Percentiles rank a stretch among this genome's conserved stretches.
Evolutionary conservation across 495 filamentous ascomycete genomes (phyloP).

Genomic region (Cercophora samala): DNA sequence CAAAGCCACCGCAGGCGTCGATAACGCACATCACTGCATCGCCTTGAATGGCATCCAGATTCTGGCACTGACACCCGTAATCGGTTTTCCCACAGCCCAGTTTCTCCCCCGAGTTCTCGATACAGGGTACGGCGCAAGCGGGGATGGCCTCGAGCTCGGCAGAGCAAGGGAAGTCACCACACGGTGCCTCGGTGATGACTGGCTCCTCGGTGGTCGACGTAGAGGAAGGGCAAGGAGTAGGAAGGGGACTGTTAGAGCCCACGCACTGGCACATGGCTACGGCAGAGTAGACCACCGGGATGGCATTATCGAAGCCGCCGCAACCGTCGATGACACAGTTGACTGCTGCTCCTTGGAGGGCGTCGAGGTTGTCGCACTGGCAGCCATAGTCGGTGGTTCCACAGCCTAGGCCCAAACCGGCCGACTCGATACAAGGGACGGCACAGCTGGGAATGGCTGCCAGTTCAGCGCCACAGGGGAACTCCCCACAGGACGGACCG

Average conservation of each 20-base stretch:
- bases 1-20: not conserved
- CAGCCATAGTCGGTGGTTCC: conserved; percentile 2
- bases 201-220: not conserved
- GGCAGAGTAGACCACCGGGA: not conserved
- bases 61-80: not conserved
- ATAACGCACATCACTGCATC: not conserved
- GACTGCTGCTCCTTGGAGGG: not conserved
- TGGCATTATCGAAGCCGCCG: not conserved
- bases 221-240: not conserved
- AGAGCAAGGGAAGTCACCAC: not conserved
- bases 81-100: not conserved
- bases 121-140: not conserved
- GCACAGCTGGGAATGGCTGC: conserved; percentile 11
- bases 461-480: conserved; percentile 1
- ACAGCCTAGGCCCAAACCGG: conserved; percentile 7
- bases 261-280: not conserved
- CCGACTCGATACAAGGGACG: conserved; percentile 8
- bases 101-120: not conserved
- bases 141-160: not conserved
- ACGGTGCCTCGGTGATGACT: not conserved
- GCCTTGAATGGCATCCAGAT: not conserved
- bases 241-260: not conserved
- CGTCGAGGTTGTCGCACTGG: conserved; percentile 1
- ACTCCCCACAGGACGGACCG: not conserved
- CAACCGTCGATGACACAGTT: not conserved